Base-by-base conservation (phyloP, 331 rosid genomes). In the Quercus phellos region DNA sequence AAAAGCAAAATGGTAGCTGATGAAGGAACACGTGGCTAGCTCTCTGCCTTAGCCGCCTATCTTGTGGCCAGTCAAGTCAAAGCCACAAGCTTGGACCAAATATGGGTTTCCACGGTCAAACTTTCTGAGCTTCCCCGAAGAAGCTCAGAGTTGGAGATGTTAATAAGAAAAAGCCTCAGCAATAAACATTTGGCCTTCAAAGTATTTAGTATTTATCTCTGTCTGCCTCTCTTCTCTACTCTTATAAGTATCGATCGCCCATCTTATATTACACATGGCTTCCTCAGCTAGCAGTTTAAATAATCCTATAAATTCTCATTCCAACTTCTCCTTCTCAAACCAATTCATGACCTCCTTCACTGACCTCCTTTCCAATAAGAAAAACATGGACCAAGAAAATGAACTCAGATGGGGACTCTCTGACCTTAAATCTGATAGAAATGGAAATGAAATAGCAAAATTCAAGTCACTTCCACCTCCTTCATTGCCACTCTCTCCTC, bases 21-120 rank as follows among this genome's bases (percentile, higher is more conserved):
- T 3, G 0, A 7, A 1, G 2, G 5, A 34, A 66, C 71, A 66
- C 43, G 71, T 66, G 71, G 50, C 71, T 9, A n/a, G 46, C 46
- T 16, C 22, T 0, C 38, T 14, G 38, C 2, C 27, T n/a, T 2
- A 34, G 58, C 75, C 75, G 76, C 76, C 76, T 16, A 9, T 2
- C 32, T 72, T 2, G 76, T 27, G 73, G 59, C 85, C 68, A 74
- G 80, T 80, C 88, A 80, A 87, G 97, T 95, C 99, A 95, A 90
- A 95, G 74, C 92, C 96, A 87, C 98, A 87, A 87, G 73, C 70
- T 86, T 89, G 90, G 98, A 92, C 98, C 89, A 11, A 70, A 55
- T 5, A 2, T 4, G 4, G 7, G 4, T 84, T 95, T 95, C 99
- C 75, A 91, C 96, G 78, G 98, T 95, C 99, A 95, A 90, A 93